Conservation (phyloP, 2,329 filamentous ascomycete genomes). For the Cladosporium austrohemisphaericum region DNA sequence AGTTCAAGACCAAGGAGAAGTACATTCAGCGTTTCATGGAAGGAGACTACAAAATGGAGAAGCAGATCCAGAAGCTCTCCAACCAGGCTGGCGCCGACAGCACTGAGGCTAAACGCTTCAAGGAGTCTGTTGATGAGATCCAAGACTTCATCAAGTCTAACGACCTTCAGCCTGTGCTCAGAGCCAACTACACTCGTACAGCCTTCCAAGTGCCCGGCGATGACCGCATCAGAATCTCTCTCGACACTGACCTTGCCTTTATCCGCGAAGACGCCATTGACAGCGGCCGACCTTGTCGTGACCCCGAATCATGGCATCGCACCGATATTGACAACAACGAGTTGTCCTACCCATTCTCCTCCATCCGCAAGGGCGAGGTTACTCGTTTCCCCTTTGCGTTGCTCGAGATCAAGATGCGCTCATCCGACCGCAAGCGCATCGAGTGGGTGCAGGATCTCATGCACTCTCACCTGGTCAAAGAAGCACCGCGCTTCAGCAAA, state of each 20-base stretch:
- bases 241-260: constrained; percentile 88
- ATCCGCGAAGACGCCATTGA: constrained; percentile 76
- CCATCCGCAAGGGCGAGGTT: constrained; percentile 86
- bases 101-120: constrained; percentile 65
- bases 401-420: constrained; percentile 81
- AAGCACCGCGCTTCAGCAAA: constrained; percentile 88
- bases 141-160: constrained; percentile 75
- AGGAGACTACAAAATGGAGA: constrained; percentile 87
- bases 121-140: constrained; percentile 69
- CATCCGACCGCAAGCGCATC: constrained; percentile 59
- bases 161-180: constrained; percentile 75
- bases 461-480: constrained; percentile 85
- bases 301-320: constrained; percentile 86
- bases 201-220: constrained; percentile 96
- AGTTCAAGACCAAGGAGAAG: constrained; percentile 87
- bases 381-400: constrained; percentile 86
- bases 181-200: constrained; percentile 89
- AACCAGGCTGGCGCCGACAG: constrained; percentile 67
- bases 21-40: constrained; percentile 84
- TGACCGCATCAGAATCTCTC: constrained; percentile 82
- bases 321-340: constrained; percentile 77
- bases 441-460: constrained; percentile 91
- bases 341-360: constrained; percentile 82
- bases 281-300: constrained; percentile 76
- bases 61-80: constrained; percentile 77